Base-by-base conservation (phyloP, 2,329 filamentous ascomycete genomes). In the Lasiodiplodia hormozganensis region DNA sequence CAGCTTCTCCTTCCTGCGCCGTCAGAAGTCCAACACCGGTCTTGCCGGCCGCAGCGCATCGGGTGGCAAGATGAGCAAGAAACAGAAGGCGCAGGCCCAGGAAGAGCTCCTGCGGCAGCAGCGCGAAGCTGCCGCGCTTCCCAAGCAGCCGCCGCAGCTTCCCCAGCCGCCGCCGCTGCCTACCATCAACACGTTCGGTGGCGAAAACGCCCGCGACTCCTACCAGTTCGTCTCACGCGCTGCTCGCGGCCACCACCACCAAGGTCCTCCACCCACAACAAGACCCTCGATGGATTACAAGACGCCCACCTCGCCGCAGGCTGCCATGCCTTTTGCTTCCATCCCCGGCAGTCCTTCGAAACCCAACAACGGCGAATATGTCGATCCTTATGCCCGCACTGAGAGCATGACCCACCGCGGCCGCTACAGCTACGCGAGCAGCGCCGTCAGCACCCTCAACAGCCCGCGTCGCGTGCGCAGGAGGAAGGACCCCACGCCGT, bases 361-460 rank as follows among this genome's bases (percentile, higher is more conserved):
- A 36, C 88, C 89, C 1, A 82, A 90, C 65, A 88, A 88, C 25
- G 73, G 73, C 60, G 60, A 64, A 31, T 64, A 64, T n/a, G 60
- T 87, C 71, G 93, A 97, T 75, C 91, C 92, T 16, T 96, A 96
- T 76, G 89, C 91, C 56, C 88, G 92, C 71, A 90, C 92, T 43
- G 93, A 96, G 84, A 97, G 95, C 85, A 97, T 98, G 93, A 94
- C 95, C 74, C 91, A 98, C 81, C 93, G 96, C 74, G 94, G 95
- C 70, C 92, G 96, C 72, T 97, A 97, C 82, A 97, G 94, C 83
- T 98, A 97, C 82, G 94, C 95, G 68, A 97, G 92, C 83, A 96
- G 92, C 81, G 91, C 92, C 66, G 88, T 95, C 73, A 97, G 93
- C 84, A 92, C 93, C 70, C 89, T 97, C 83, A 97, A 97, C 84